These are phyloP conservation scores for Penicillium vulpinum DNA, from an alignment of 2,329 filamentous ascomycete species.

Conservation along the genomic window DNA sequence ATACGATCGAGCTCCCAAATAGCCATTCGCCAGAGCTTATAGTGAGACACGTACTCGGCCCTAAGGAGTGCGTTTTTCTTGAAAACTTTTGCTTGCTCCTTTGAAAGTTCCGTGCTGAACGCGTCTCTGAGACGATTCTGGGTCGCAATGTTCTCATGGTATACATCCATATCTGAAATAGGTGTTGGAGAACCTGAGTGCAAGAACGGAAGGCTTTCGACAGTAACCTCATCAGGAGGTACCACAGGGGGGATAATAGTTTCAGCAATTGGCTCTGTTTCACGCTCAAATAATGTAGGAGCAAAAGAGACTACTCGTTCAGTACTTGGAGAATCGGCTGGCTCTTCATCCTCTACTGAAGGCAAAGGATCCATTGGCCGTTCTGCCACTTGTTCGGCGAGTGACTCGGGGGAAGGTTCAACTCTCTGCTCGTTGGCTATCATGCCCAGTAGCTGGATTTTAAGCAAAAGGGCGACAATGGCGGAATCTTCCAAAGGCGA, in stretches of 20 bases:
- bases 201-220: constrained; percentile 50
- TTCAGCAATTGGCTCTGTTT: constrained; percentile 8
- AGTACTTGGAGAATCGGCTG: not conserved
- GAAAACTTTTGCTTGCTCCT: constrained; percentile 40
- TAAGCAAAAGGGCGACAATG: constrained; percentile 44
- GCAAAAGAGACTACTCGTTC: constrained; percentile 18
- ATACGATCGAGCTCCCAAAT: constrained; percentile 46
- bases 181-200: constrained; percentile 45
- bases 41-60: constrained; percentile 43
- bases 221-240: constrained; percentile 31
- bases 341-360: constrained; percentile 16
- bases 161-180: constrained; percentile 47
- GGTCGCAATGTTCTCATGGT: constrained; percentile 42
- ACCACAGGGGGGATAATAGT: constrained; percentile 9
- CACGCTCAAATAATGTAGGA: not conserved
- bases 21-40: constrained; percentile 48
- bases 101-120: constrained; percentile 40
- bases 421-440: constrained; percentile 38
- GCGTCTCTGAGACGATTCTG: constrained; percentile 43
- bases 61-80: constrained; percentile 43
- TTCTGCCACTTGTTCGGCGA: constrained; percentile 7
- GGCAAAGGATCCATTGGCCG: constrained; percentile 7
- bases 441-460: constrained; percentile 47
- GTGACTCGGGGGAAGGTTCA: not conserved
- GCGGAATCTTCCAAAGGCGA: constrained; percentile 44